A percentile compares a stretch with the other conserved stretches of the same genome.
Conservation (phyloP, 768 basidiomycete species). For the Nidularia sp. region DNA sequence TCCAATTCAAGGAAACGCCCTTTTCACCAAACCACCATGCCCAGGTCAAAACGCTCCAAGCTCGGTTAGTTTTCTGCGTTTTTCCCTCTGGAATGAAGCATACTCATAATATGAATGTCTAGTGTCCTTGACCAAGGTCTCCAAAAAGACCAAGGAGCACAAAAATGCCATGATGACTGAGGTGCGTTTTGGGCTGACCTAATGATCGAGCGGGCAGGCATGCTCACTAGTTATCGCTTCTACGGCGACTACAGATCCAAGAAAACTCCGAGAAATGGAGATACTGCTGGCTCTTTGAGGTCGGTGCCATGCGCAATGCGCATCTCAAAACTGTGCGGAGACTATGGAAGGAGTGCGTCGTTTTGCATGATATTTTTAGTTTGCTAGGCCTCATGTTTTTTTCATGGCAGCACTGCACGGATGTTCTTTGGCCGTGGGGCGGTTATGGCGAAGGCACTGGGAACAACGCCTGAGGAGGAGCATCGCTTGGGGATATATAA, state of each 20-base stretch:
- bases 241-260: slow-evolving; percentile 54
- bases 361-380: background rate
- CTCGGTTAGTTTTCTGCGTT: slow-evolving; percentile 53
- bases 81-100: slow-evolving; percentile 5
- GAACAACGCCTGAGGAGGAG: slow-evolving; percentile 83
- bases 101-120: slow-evolving; percentile 11
- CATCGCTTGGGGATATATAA: slow-evolving; percentile 73
- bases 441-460: slow-evolving; percentile 96
- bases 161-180: slow-evolving; percentile 82
- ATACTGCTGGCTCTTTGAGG: slow-evolving; percentile 94
- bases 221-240: background rate
- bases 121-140: slow-evolving; percentile 94
- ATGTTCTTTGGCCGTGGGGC: slow-evolving; percentile 85
- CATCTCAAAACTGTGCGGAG: slow-evolving; percentile 91
- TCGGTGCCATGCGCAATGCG: slow-evolving; percentile 93
- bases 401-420: slow-evolving; percentile 63
- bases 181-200: slow-evolving; percentile 34
- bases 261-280: slow-evolving; percentile 83
- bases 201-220: background rate
- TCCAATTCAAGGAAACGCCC: slow-evolving; percentile 26
- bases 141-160: slow-evolving; percentile 89
- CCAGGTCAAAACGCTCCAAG: slow-evolving; percentile 85
- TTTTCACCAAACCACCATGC: slow-evolving; percentile 51
- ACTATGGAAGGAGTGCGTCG: slow-evolving; percentile 85
- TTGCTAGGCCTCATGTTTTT: slow-evolving; percentile 1